phyloP scores from a whole-genome alignment of 768 basidiomycete species.

The Podaxis mareebaensis region DNA sequence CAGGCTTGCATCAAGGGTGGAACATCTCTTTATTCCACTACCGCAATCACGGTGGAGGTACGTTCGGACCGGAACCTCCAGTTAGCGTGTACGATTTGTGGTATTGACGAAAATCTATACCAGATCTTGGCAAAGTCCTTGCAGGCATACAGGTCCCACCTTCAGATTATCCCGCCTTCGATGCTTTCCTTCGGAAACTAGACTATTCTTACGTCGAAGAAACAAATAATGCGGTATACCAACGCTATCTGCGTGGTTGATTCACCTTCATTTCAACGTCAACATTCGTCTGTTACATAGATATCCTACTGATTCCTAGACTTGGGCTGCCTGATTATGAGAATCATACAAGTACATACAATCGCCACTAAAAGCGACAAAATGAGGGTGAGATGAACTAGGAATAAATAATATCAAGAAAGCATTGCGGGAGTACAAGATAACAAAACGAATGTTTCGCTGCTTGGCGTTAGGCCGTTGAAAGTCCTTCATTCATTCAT shows the following conservation, averaged over 20 bases:
- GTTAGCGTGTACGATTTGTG: neutral
- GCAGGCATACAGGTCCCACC: slow-evolving; percentile 92
- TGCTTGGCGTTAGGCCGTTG: neutral
- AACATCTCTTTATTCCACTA: slow-evolving; percentile 98
- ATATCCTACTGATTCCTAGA: neutral
- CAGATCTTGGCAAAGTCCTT: slow-evolving; percentile 91
- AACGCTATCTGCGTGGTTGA: slow-evolving; percentile 57
- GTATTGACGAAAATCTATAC: neutral
- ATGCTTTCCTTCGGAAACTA: slow-evolving; percentile 71
- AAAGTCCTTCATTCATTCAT: neutral
- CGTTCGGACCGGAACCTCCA: slow-evolving; percentile 26
- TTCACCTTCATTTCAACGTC: neutral
- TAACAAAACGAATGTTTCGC: neutral
- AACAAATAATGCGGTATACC: slow-evolving; percentile 86
- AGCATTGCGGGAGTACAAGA: neutral
- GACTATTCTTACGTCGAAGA: slow-evolving; percentile 93
- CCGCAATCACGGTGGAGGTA: slow-evolving; percentile 95
- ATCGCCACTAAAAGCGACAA: neutral
- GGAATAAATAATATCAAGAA: neutral
- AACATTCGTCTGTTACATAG: neutral
- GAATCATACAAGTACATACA: slow-evolving; percentile 1
- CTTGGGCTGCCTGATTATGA: neutral
- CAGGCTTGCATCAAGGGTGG: slow-evolving; percentile 82
- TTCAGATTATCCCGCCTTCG: slow-evolving; percentile 65
- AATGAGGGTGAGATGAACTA: neutral